Base-by-base conservation (phyloP, 495 filamentous ascomycete genomes). In the Aspergillus saccharolyticus region DNA sequence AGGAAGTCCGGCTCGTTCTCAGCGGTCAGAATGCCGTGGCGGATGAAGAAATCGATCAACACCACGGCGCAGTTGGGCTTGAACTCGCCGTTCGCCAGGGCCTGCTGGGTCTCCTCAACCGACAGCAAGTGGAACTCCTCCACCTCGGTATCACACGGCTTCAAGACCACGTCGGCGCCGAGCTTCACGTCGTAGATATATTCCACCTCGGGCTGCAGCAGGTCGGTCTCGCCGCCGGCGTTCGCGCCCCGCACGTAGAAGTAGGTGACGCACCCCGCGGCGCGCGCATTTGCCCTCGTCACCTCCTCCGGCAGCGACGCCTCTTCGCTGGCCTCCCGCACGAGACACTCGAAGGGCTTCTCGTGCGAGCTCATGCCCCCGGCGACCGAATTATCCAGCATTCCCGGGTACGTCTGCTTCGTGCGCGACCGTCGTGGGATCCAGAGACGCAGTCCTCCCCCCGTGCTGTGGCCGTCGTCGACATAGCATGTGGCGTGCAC, bases 301-400 rank as follows among this genome's bases (percentile, higher is more conserved):
- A 94, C 68, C 0, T 77, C 69, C 56, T 85, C 89, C 0, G 90
- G 83, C 5, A 99, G 73, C n/a, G 83, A 87, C 0, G 94, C 94
- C 66, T 99, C 94, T 70, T 99, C 94, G 57, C 83, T 84, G 0
- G 86, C 83, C 70, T 99, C 94, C 52, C 95, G 85, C 8, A 97
- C 76, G 42, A 96, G 73, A 72, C 86, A 89, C 61, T 91, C 89
- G 52, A 89, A 85, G 1, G 85, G 83, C 16, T 74, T 77, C 67
- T 97, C 91, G 19, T 85, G 84, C 0, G 89, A 87, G 61, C 86
- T 83, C 65, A 97, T 86, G 0, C 94, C 94, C 4, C 94, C 94
- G 0, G 92, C 94, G 5, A 96, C 95, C 2, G 89, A 89, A 66
- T 99, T 99, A 68, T 99, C 94, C 49, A 97, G 73, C 84, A 96